Conservation (phyloP, 2,329 filamentous ascomycete genomes). For the Neofusicoccum ribis region DNA sequence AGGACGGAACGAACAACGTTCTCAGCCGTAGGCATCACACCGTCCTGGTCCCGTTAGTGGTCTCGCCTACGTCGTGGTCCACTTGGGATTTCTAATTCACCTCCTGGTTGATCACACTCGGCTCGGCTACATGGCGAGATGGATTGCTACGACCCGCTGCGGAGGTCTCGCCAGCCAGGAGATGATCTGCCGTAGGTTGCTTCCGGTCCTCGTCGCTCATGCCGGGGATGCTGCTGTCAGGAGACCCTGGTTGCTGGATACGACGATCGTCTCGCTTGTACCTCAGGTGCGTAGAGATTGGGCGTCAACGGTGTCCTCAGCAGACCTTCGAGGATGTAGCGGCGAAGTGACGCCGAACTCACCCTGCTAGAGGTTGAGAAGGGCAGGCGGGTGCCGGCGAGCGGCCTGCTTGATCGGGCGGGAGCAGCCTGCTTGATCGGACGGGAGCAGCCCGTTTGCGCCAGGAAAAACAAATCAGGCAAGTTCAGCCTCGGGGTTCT, state of each 20-base stretch:
- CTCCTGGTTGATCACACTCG: conserved; percentile 19
- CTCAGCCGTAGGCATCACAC: conserved; percentile 16
- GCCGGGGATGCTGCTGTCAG: not conserved
- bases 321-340: not conserved
- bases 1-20: conserved; percentile 8
- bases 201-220: conserved; percentile 7
- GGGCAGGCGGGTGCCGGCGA: not conserved
- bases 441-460: not conserved
- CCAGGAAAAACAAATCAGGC: not conserved
- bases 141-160: not conserved
- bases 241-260: not conserved
- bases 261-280: not conserved
- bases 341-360: not conserved
- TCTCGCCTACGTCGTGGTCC: not conserved
- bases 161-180: not conserved
- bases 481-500: not conserved
- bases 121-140: not conserved
- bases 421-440: not conserved
- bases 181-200: not conserved
- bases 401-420: not conserved
- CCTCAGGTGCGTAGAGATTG: not conserved
- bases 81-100: not conserved
- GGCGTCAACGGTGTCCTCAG: not conserved
- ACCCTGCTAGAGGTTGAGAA: not conserved
- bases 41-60: conserved; percentile 11